These are phyloP conservation scores for Penicillium sp. DNA, from an alignment of 2,329 filamentous ascomycete species.

Conservation along the genomic window DNA sequence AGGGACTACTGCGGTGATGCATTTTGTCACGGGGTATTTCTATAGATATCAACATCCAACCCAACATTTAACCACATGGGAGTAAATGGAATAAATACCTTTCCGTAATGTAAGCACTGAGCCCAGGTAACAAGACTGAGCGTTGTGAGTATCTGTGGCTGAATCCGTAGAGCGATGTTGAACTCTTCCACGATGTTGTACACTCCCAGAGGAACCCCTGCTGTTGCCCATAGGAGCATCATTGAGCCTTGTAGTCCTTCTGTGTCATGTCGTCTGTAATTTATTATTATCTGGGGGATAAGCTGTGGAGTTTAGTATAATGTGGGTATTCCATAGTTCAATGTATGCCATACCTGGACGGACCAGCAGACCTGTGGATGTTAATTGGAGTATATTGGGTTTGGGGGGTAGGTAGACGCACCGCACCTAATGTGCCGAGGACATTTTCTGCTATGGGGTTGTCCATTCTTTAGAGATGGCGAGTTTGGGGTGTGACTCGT, in stretches of 20 bases:
- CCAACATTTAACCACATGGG: not conserved
- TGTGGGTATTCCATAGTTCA: not conserved
- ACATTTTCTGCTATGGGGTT: slow-evolving; percentile 28
- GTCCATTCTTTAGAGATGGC: slow-evolving; percentile 16
- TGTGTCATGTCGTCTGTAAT: slow-evolving; percentile 62
- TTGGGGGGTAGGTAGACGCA: slow-evolving; percentile 5
- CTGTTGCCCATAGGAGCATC: slow-evolving; percentile 66
- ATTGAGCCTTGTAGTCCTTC: slow-evolving; percentile 62
- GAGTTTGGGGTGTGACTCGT: no score
- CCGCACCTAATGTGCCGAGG: slow-evolving; percentile 30
- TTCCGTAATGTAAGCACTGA: slow-evolving; percentile 29
- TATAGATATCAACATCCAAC: slow-evolving; percentile 23
- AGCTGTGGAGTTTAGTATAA: slow-evolving; percentile 44
- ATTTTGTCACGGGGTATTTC: slow-evolving; percentile 52
- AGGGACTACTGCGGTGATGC: slow-evolving; percentile 47
- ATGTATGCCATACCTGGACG: slow-evolving; percentile 52
- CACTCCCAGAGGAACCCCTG: slow-evolving; percentile 62
- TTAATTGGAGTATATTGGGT: not conserved
- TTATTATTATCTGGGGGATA: slow-evolving; percentile 65
- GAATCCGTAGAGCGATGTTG: slow-evolving; percentile 52
- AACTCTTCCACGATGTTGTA: slow-evolving; percentile 55
- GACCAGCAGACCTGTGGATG: slow-evolving; percentile 57
- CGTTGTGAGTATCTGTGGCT: slow-evolving; percentile 53
- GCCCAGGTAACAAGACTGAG: slow-evolving; percentile 53
- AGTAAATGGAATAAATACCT: not conserved